Evolutionary conservation across 2,329 filamentous ascomycete genomes (phyloP).

Genomic region (Waltergamsia citrina): DNA sequence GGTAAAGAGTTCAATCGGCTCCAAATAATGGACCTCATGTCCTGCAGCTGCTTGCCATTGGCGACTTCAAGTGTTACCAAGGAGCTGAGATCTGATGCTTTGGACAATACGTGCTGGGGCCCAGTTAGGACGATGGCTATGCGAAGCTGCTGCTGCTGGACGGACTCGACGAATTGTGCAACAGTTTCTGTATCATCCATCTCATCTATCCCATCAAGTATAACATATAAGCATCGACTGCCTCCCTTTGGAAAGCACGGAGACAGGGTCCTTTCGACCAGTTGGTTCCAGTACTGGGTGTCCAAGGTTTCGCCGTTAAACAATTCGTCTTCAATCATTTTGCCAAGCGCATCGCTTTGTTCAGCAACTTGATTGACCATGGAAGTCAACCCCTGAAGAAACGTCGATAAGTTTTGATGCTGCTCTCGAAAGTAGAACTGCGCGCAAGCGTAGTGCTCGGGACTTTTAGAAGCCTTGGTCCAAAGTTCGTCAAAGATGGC

Average conservation of each 20-base stretch:
- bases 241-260: slow-evolving; percentile 11
- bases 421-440: slow-evolving; percentile 28
- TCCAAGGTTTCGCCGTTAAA: slow-evolving; percentile 11
- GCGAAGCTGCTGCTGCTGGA: slow-evolving; percentile 12
- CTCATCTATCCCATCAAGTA: slow-evolving; percentile 24
- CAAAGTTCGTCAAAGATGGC: slow-evolving; percentile 11
- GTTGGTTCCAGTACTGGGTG: slow-evolving; percentile 8
- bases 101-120: slow-evolving; percentile 6
- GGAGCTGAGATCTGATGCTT: slow-evolving; percentile 5
- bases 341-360: slow-evolving; percentile 16
- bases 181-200: slow-evolving; percentile 8
- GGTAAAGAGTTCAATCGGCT: slow-evolving; percentile 13
- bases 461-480: slow-evolving; percentile 6
- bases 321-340: slow-evolving; percentile 16
- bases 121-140: slow-evolving; percentile 17
- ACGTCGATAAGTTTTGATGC: slow-evolving; percentile 10
- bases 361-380: slow-evolving; percentile 19
- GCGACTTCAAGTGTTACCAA: slow-evolving; percentile 9
- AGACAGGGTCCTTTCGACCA: slow-evolving; percentile 13
- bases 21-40: slow-evolving; percentile 17
- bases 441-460: slow-evolving; percentile 10
- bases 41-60: slow-evolving; percentile 16
- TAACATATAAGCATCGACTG: slow-evolving; percentile 12
- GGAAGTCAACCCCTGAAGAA: slow-evolving; percentile 14
- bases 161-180: slow-evolving; percentile 11